phyloP scores from a whole-genome alignment of 1,139 yeast species.

The Lodderomyces metapsilosis region DNA sequence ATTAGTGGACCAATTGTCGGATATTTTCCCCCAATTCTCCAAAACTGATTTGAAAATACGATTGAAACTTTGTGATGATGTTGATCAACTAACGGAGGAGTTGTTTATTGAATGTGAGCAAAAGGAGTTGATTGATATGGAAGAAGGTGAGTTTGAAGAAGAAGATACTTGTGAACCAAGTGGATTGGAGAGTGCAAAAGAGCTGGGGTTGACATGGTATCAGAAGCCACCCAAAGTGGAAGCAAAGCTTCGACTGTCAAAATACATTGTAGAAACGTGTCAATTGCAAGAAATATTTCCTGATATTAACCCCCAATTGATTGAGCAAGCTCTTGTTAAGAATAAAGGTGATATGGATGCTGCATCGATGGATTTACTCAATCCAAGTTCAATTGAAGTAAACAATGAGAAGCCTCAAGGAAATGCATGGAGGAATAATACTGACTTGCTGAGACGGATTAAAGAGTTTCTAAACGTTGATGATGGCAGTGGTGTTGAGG shows the following conservation, averaged over 20 bases:
- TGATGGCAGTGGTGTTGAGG: not conserved
- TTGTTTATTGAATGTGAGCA: conserved; percentile 21
- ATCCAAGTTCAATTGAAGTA: not conserved
- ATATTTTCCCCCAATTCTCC: conserved; percentile 27
- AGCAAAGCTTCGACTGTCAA: conserved; percentile 3
- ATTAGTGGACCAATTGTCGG: conserved; percentile 24
- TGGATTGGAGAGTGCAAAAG: not conserved
- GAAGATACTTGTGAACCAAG: not conserved
- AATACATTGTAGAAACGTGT: conserved; percentile 9
- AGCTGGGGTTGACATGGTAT: not conserved
- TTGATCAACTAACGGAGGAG: conserved; percentile 22
- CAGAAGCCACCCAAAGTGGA: conserved; percentile 3
- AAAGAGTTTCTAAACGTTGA: conserved; percentile 4
- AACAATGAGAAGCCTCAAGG: not conserved
- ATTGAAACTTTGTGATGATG: conserved; percentile 19
- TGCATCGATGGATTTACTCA: conserved; percentile 13
- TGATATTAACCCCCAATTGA: conserved; percentile 14
- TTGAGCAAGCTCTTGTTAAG: conserved; percentile 17
- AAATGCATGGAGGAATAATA: conserved; percentile 12
- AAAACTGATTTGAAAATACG: conserved; percentile 27
- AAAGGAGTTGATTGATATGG: conserved; percentile 3
- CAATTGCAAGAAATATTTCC: conserved; percentile 25
- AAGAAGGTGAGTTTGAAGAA: not conserved
- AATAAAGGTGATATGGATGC: conserved; percentile 19
- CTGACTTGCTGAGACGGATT: conserved; percentile 7